A percentile compares a stretch with the other conserved stretches of the same genome.
phyloP scores from a whole-genome alignment of 139 green algal species.

The Chlorella sorokiniana region DNA sequence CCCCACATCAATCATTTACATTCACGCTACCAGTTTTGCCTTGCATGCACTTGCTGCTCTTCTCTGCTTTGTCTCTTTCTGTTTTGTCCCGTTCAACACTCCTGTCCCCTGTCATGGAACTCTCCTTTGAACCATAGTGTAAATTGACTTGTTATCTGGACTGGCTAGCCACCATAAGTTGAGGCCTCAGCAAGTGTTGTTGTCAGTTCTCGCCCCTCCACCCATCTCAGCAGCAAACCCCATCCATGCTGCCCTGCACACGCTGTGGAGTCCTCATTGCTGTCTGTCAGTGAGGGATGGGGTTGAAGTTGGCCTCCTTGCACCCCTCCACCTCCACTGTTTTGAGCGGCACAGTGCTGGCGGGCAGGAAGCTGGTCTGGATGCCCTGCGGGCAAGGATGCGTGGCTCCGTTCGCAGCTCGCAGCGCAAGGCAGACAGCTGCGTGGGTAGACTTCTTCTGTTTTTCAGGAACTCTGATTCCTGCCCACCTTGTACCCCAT shows the following conservation, averaged over 20 bases:
- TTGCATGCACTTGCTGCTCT: background rate
- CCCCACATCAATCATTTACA: too few relatives aligned
- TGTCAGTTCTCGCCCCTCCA: too few relatives aligned
- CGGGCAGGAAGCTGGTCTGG: slow-evolving; percentile 62
- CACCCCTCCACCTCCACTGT: slow-evolving; percentile 38
- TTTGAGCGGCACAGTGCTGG: slow-evolving; percentile 48
- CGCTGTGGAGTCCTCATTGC: too few relatives aligned
- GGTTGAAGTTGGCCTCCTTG: background rate
- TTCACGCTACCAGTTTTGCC: background rate
- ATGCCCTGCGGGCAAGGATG: slow-evolving; percentile 41
- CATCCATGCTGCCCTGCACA: too few relatives aligned
- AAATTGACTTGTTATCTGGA: too few relatives aligned
- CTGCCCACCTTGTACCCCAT: slow-evolving; percentile 51
- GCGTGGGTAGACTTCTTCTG: too few relatives aligned
- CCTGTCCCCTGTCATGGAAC: background rate
- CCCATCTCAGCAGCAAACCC: too few relatives aligned
- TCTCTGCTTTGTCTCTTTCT: background rate
- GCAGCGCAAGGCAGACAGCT: background rate
- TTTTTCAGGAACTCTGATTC: background rate
- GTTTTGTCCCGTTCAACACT: background rate
- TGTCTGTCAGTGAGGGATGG: background rate
- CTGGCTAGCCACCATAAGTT: too few relatives aligned
- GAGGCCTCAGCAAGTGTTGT: too few relatives aligned
- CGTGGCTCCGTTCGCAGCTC: background rate
- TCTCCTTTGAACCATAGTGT: too few relatives aligned